phyloP scores from a whole-genome alignment of 495 filamentous ascomycete genomes.

The Pyrenopolyporus hunteri region DNA sequence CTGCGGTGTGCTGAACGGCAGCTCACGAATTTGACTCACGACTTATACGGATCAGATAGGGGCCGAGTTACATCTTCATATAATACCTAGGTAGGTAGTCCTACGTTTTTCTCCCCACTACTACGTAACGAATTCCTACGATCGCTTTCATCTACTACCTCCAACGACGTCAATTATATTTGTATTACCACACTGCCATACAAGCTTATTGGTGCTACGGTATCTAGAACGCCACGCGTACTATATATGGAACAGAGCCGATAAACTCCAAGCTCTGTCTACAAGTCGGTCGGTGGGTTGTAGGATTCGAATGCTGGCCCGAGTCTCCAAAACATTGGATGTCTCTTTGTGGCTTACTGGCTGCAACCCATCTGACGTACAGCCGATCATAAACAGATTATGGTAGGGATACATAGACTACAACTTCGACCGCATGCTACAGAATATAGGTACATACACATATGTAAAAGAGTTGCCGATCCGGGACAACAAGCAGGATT shows the following conservation, averaged over 20 bases:
- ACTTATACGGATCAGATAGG: no score
- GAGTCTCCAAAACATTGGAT: conserved; percentile 18
- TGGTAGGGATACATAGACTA: conserved; percentile 7
- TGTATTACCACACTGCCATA: conserved; percentile 4
- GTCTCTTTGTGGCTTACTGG: conserved; percentile 20
- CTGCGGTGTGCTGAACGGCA: no score
- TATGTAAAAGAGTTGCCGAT: conserved; percentile 17
- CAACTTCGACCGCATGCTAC: conserved; percentile 7
- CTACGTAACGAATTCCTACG: neutral
- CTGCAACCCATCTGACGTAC: conserved; percentile 25
- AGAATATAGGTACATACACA: no score
- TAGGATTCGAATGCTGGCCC: conserved; percentile 24
- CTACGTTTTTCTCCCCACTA: neutral
- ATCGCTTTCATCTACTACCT: neutral
- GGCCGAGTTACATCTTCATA: no score
- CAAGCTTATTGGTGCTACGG: neutral
- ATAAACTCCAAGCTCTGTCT: conserved; percentile 14
- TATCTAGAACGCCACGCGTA: conserved; percentile 9
- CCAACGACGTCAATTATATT: neutral
- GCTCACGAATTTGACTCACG: no score
- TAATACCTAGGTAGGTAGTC: no score
- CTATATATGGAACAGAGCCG: neutral
- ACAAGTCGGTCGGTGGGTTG: conserved; percentile 13
- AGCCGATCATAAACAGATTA: conserved; percentile 6
- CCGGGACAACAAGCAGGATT: conserved; percentile 20